These are phyloP conservation scores for Melampsora medusae DNA, from an alignment of 1,284 basidiomycete species.

Conservation along the genomic window DNA sequence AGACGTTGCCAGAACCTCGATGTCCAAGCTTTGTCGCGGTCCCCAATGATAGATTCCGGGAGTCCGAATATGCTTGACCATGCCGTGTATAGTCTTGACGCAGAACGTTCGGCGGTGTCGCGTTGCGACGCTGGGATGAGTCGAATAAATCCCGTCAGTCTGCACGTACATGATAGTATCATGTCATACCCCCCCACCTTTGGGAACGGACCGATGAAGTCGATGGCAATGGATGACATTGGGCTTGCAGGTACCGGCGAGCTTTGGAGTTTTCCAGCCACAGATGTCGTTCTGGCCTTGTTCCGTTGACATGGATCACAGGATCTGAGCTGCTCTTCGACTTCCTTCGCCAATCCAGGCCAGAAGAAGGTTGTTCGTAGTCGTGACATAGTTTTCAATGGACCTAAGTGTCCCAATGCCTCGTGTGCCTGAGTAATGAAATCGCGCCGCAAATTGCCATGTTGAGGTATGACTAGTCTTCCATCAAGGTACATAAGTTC, in stretches of 20 bases:
- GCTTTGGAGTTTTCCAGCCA: constrained; percentile 2
- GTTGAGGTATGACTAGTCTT: neutral
- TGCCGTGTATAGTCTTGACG: neutral
- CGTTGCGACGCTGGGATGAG: neutral
- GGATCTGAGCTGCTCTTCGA: neutral
- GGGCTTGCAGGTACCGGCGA: too few relatives aligned
- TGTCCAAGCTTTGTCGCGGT: neutral
- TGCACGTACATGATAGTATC: neutral
- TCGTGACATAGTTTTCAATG: neutral
- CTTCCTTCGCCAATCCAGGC: too few relatives aligned
- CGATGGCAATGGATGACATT: neutral
- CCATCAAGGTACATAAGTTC: neutral
- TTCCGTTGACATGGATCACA: neutral
- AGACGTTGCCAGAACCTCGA: constrained; percentile 50
- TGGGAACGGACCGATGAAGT: too few relatives aligned
- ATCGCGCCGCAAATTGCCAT: neutral
- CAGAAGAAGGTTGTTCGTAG: neutral
- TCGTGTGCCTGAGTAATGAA: constrained; percentile 1
- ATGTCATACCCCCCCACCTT: neutral
- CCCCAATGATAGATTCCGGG: neutral
- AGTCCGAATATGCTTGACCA: neutral
- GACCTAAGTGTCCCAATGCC: neutral
- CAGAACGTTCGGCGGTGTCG: neutral
- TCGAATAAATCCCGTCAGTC: neutral
- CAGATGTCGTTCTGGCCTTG: neutral